phyloP scores from a whole-genome alignment of 805 yeast genomes.

The Ogataea trehaloabstinens region DNA sequence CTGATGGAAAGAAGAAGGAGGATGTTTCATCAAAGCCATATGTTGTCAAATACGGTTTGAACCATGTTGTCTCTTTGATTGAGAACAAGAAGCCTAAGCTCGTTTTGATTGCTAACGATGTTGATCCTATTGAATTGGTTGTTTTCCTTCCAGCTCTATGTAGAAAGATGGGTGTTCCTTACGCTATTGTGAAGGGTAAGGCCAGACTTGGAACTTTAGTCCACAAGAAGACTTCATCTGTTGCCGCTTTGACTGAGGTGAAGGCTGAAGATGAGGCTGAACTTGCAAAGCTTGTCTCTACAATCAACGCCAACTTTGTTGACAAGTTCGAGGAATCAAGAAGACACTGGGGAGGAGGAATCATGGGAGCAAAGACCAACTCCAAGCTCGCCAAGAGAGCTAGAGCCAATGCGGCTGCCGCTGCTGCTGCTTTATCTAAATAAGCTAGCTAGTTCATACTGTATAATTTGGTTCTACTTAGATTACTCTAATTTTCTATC shows the following conservation, averaged over 20 bases:
- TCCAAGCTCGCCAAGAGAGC: constrained; percentile 79
- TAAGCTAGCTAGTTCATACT: constrained; percentile 2
- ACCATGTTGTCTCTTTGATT: constrained; percentile 95
- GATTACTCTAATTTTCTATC: too few species aligned
- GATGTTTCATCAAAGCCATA: constrained; percentile 97
- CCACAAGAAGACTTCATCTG: constrained; percentile 96
- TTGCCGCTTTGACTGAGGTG: constrained; percentile 96
- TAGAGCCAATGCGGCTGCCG: constrained; percentile 48
- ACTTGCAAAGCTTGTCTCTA: constrained; percentile 87
- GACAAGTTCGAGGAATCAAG: constrained; percentile 94
- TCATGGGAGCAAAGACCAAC: constrained; percentile 91
- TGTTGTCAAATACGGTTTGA: constrained; percentile 96
- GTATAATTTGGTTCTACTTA: too few species aligned
- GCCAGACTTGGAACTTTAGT: constrained; percentile 97
- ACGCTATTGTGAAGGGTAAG: constrained; percentile 97
- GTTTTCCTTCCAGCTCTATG: constrained; percentile 97
- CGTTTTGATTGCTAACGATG: constrained; percentile 97
- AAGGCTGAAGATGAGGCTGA: constrained; percentile 92
- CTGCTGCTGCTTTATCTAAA: constrained; percentile 45
- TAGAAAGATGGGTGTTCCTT: constrained; percentile 99
- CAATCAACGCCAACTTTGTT: constrained; percentile 89
- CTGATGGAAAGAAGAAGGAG: constrained; percentile 96
- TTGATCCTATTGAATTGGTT: constrained; percentile 98
- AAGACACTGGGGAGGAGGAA: constrained; percentile 99
- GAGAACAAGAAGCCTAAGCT: constrained; percentile 99